Base-by-base conservation (phyloP, 768 basidiomycete genomes). In the Suillus ampliporus region DNA sequence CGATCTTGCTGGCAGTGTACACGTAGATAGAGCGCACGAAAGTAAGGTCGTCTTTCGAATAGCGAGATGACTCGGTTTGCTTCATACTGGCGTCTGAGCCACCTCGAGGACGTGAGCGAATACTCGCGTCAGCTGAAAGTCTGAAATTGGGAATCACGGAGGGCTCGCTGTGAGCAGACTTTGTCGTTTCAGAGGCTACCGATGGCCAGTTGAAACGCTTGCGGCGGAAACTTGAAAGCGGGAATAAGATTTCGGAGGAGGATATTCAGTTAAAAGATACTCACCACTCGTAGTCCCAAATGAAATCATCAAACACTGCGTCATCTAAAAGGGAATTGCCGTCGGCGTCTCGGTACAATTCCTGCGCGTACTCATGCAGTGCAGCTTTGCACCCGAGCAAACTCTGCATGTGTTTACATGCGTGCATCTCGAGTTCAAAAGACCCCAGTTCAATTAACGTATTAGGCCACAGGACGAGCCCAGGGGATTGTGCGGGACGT, bases 351-450 rank as follows among this genome's bases (percentile, higher is more conserved):
- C 72, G 73, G 26, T 63, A 61, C 21, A 74, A 66, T 31, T 81
- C 79, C 21, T 71, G 57, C 15, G 89, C 69, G 69, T 77, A 87
- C 50, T 85, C 84, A 7, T 66, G 70, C 11, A 92, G 76, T 5
- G 89, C 88, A 40, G 79, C 78, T 68, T 85, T 84, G 69, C 86
- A 89, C 35, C 84, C 85, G 28, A 92, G 77, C 3, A 92, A 71
- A 7, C 81, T 80, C 69, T 92, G 88, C 54, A 91, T 75, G 69
- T 87, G 81, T 74, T 86, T 89, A 76, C 86, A 88, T n/a, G 86
- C 81, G 68, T 91, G 88, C 86, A 89, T 86, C 76, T 92, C 90
- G 38, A 92, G 77, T 69, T 90, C 89, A 4, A 72, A 69, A 26
- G 89, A 80, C 1, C 79, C 60, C 66, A 89, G 76, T 1, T 88